phyloP scores from a whole-genome alignment of 768 basidiomycete genomes.

The Boletus fagicola region DNA sequence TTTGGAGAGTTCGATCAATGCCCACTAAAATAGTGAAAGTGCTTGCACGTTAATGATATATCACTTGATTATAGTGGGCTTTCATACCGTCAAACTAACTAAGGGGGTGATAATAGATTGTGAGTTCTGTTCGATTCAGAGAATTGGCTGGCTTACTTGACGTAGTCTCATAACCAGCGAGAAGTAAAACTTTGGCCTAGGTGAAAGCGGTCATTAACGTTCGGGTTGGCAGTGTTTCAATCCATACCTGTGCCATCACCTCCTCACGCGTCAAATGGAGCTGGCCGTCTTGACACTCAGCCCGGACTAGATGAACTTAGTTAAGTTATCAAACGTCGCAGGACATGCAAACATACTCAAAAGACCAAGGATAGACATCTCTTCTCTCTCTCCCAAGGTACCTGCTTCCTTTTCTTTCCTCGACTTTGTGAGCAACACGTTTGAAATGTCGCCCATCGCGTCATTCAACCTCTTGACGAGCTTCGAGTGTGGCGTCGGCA shows the following conservation, averaged over 20 bases:
- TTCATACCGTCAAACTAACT: slow-evolving; percentile 16
- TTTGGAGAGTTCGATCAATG: no score
- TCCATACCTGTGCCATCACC: slow-evolving; percentile 34
- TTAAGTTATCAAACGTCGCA: neutral
- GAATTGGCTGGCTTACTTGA: slow-evolving; percentile 27
- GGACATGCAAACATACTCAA: slow-evolving; percentile 26
- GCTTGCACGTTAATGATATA: no score
- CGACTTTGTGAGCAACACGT: slow-evolving; percentile 31
- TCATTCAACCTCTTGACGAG: slow-evolving; percentile 27
- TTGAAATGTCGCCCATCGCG: slow-evolving; percentile 36
- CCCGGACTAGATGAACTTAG: slow-evolving; percentile 32
- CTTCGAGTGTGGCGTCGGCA: slow-evolving; percentile 34
- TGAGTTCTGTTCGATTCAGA: neutral
- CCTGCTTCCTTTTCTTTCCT: slow-evolving; percentile 27
- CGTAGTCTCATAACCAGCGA: slow-evolving; percentile 43
- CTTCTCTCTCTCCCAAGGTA: slow-evolving; percentile 29
- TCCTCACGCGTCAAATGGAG: slow-evolving; percentile 41
- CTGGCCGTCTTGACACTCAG: slow-evolving; percentile 31
- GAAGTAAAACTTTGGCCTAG: slow-evolving; percentile 38
- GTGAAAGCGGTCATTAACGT: neutral
- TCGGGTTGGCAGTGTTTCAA: no score
- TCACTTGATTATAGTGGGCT: no score
- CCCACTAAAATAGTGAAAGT: no score
- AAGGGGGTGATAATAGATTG: neutral
- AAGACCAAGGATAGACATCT: slow-evolving; percentile 40